Evolutionary conservation across 169 alveolate species (phyloP).

Genomic region (Plasmodium vinckei): DNA sequence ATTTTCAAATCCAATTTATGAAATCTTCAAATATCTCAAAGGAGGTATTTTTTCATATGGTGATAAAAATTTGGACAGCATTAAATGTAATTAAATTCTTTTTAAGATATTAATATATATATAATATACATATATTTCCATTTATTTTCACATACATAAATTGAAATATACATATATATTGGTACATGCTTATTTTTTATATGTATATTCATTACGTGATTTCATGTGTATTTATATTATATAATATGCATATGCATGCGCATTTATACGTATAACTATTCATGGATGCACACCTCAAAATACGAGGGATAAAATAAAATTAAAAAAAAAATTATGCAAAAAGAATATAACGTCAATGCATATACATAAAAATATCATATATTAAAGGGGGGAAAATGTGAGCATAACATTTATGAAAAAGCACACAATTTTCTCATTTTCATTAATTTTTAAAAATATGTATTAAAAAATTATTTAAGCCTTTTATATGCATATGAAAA

Average conservation of each 20-base stretch:
- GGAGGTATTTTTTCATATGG: too few relatives aligned
- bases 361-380: too few relatives aligned
- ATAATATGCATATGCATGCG: slow-evolving; percentile 1
- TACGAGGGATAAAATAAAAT: slow-evolving; percentile 30
- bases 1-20: slow-evolving; percentile 7
- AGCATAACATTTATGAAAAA: too few relatives aligned
- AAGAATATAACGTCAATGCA: neutral
- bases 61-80: too few relatives aligned
- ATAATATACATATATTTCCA: too few relatives aligned
- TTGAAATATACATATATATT: neutral
- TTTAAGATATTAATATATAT: too few relatives aligned
- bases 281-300: slow-evolving; percentile 10
- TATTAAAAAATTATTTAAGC: slow-evolving; percentile 4
- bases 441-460: slow-evolving; percentile 14
- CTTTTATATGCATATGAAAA: slow-evolving; percentile 8
- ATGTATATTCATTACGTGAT: neutral
- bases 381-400: too few relatives aligned
- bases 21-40: neutral
- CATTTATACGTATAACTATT: slow-evolving; percentile 10
- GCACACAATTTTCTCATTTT: neutral
- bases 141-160: too few relatives aligned
- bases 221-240: neutral
- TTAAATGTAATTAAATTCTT: too few relatives aligned
- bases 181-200: neutral
- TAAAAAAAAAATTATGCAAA: slow-evolving; percentile 40